These are phyloP conservation scores for Vachellia collinsii DNA, from an alignment of 306 rosid genomes.

Conservation along the genomic window DNA sequence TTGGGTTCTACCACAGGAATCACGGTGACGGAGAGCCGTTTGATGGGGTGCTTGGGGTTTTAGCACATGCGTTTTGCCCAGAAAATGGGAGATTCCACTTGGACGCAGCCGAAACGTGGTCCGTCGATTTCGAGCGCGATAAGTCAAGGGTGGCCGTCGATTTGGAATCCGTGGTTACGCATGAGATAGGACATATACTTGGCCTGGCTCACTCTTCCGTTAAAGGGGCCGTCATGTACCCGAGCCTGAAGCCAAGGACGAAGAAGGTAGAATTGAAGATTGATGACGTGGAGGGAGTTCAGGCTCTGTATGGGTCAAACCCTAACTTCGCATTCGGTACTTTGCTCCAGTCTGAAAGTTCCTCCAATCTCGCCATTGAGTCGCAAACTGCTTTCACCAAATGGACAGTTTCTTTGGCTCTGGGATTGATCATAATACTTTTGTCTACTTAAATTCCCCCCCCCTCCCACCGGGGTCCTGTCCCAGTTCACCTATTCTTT, in stretches of 20 bases:
- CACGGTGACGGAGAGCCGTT: constrained; percentile 97
- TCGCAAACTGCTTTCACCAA: constrained; percentile 27
- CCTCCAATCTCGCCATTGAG: constrained; percentile 44
- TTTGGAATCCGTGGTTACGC: constrained; percentile 93
- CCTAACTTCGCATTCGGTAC: constrained; percentile 72
- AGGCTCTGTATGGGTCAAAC: constrained; percentile 82
- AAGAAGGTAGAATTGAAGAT: constrained; percentile 68
- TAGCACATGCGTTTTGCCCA: constrained; percentile 94
- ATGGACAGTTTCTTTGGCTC: constrained; percentile 36
- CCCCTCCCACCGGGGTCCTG: not conserved
- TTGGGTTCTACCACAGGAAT: constrained; percentile 78
- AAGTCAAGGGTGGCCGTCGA: constrained; percentile 82
- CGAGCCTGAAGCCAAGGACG: constrained; percentile 75
- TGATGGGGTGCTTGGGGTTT: constrained; percentile 82
- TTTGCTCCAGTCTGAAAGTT: constrained; percentile 57
- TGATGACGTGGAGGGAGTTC: constrained; percentile 93
- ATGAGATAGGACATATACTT: constrained; percentile 95
- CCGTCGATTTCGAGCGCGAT: constrained; percentile 66
- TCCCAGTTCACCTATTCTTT: constrained; percentile 33
- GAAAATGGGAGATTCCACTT: constrained; percentile 87
- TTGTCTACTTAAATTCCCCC: constrained; percentile 15
- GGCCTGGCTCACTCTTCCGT: constrained; percentile 83
- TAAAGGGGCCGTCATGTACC: constrained; percentile 88
- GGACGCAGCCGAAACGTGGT: constrained; percentile 84
- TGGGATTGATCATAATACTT: constrained; percentile 35